Conservation (phyloP, 2,329 filamentous ascomycete genomes). For the Didymella segeticola region DNA sequence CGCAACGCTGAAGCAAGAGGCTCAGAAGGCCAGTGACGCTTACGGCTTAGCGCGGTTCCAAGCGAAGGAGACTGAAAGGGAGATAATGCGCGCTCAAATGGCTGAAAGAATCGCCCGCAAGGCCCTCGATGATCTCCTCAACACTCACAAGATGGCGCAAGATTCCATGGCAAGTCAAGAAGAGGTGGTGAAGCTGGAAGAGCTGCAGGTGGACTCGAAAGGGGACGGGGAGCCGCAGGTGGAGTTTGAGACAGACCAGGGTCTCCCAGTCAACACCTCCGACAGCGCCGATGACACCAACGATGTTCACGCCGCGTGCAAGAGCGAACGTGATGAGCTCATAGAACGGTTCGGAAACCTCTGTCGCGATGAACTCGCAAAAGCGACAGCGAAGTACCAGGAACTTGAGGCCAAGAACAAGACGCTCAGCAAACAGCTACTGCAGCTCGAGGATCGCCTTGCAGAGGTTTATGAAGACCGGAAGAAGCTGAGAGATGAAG, state of each 20-base stretch:
- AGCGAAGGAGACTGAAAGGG: conserved; percentile 4
- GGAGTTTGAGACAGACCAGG: neutral
- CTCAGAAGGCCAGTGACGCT: neutral
- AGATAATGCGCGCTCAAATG: conserved; percentile 4
- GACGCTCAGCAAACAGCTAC: neutral
- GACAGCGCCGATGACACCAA: neutral
- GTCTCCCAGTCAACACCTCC: neutral
- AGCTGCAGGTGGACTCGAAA: neutral
- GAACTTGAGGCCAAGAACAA: neutral
- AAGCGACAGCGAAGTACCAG: no score
- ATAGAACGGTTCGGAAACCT: neutral
- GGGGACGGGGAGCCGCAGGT: neutral
- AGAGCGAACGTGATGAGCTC: neutral
- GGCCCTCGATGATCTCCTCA: neutral
- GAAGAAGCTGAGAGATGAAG: no score
- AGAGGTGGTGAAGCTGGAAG: neutral
- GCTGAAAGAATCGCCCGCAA: conserved; percentile 9
- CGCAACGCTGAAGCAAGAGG: neutral
- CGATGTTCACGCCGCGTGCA: neutral
- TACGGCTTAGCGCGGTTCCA: neutral
- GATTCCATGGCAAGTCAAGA: neutral
- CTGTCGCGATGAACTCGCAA: neutral
- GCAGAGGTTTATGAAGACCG: no score
- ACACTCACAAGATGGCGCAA: neutral
- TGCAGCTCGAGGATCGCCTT: no score